Evolutionary conservation across 768 basidiomycete species (phyloP), one percentile per base, ranked within the genome.

Genomic region (Fistulinella prunicolor): DNA sequence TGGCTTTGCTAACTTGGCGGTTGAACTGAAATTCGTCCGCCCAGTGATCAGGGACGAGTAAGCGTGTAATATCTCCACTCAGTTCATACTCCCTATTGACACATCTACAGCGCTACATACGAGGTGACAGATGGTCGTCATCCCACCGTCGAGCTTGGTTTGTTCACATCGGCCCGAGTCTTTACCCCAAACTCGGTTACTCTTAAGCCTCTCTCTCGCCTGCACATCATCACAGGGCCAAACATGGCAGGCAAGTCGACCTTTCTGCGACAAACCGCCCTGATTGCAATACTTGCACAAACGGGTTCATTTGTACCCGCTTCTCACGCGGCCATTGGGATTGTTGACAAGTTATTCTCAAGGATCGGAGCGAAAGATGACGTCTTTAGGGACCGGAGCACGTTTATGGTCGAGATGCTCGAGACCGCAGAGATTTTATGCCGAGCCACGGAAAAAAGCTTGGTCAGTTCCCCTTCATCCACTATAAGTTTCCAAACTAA

Each of bases 351-450:
- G 55, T 70, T 99, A 7, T 97, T 96, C 66, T 92, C 91, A n/a
- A 79, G 95, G 40, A 80, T 99, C 12, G 96, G 95, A 0, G 95
- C 96, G 2, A 86, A 89, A 63, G 95, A 99, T 58, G 94, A 99
- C 60, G 69, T 99, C 23, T 96, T 91, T 67, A 80, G 89, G 45
- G 94, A 96, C 63, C 72, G 91, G 49, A 94, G 91, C 59, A 98
- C 95, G 0, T 99, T 97, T 66, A 96, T 97, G 92, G 87, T 94
- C n/a, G 92, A 94, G 69, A 94, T 94, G 90, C 73, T 90, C 26
- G 95, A 97, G 70, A 92, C 94, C 1, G 86, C 92, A 1, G 86
- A 93, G 38, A 97, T 99, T 49, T 76, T 99, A 17, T 75, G 78
- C 20, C 80, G 83, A 19, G 94, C 96, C 3, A 96, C 94, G 8